Base-by-base conservation (phyloP, 306 rosid genomes). In the Oxytropis ochrocephala region DNA sequence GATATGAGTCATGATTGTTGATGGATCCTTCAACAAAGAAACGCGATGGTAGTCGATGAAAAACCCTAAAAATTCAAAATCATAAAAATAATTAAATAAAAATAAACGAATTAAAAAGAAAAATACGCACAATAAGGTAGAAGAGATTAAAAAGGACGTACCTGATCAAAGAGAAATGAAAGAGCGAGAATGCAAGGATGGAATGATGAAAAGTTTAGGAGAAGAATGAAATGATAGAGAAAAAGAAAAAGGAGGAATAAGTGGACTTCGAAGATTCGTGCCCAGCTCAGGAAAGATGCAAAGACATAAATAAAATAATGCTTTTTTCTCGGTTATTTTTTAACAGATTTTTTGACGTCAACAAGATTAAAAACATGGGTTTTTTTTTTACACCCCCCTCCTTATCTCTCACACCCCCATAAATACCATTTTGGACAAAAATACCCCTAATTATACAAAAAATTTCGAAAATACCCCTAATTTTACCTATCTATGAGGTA, bases 1-100 rank as follows among this genome's bases (percentile, higher is more conserved):
- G 89, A 89, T 86, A 89, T 89, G 91, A 83, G 88, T 76, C 96
- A 89, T 88, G 65, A 14, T 78, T 63, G 75, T 41, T 46, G 78
- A 56, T 52, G 1, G 68, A 65, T 71, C 67, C 85, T 74, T 66
- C 67, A 43, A 74, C 51, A 66, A 71, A 50, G 61, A 65, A 76
- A 77, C 66, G 62, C 72, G 79, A 69, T 67, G 80, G 70, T 67
- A 74, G 76, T 36, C 36, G 79, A 70, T 12, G 56, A 33, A 65
- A 62, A 62, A 38, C 82, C 84, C 84, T 79, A 67, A 21, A 68
- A 75, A 30, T 0, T 21, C 12, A 11, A 47, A 47, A 82, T 66
- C 4, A 8, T 17, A 6, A 36, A 50, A 57, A 49, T 7, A n/a
- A 9, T 11, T 10, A 72, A 72, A 5, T 18, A 11, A 73, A 24